Percentiles rank a stretch among this genome's conserved stretches.
Evolutionary conservation across 129 eudicot species (phyloP).

Genomic region (Smallanthus sonchifolius): DNA sequence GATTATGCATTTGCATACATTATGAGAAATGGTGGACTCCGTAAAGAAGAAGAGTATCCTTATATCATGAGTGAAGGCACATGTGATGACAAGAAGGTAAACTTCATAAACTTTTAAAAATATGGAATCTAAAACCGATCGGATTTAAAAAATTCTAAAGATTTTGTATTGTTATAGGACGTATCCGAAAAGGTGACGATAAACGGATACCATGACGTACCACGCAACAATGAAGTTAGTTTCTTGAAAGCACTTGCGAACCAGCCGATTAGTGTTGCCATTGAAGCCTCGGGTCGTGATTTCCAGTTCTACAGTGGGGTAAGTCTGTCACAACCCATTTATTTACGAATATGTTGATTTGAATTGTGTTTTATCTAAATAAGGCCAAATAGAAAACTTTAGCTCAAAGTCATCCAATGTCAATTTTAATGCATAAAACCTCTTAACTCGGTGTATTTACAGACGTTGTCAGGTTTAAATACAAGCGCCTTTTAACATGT

Average conservation of each 20-base stretch:
- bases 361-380: neutral
- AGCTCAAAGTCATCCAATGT: neutral
- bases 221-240: slow-evolving; percentile 65
- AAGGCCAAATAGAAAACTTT: neutral
- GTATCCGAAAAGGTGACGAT: slow-evolving; percentile 60
- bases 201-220: slow-evolving; percentile 79
- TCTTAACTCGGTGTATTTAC: neutral
- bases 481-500: neutral
- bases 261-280: slow-evolving; percentile 82
- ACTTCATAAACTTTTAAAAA: neutral
- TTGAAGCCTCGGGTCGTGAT: slow-evolving; percentile 92
- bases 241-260: slow-evolving; percentile 87
- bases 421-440: neutral
- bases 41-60: slow-evolving; percentile 86
- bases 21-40: slow-evolving; percentile 64
- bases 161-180: slow-evolving; percentile 38
- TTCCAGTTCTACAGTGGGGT: slow-evolving; percentile 96
- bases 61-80: slow-evolving; percentile 95
- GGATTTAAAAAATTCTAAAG: neutral
- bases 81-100: slow-evolving; percentile 71
- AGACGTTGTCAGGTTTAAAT: neutral
- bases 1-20: slow-evolving; percentile 86
- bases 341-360: neutral
- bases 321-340: slow-evolving; percentile 11
- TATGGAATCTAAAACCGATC: neutral